Percentiles rank a stretch among this genome's conserved stretches.
Evolutionary conservation across 2,329 filamentous ascomycete species (phyloP).

Genomic region (Rachicladosporium sp.): DNA sequence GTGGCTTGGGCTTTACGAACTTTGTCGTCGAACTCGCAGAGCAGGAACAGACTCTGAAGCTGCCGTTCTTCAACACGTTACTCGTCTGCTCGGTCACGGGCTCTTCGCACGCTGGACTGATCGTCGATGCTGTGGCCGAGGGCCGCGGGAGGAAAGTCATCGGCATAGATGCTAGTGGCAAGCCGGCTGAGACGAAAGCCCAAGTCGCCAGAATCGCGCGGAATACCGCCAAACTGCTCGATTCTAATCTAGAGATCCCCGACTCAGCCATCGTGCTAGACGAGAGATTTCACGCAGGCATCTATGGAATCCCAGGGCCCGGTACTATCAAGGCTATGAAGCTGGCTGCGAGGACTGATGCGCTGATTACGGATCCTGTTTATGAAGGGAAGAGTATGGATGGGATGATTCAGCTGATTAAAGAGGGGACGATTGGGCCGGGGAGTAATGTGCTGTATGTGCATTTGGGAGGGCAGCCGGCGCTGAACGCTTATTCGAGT

Average conservation of each 20-base stretch:
- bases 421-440: slow-evolving; percentile 46
- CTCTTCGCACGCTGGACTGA: slow-evolving; percentile 57
- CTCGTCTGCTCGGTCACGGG: slow-evolving; percentile 59
- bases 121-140: slow-evolving; percentile 54
- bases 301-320: slow-evolving; percentile 56
- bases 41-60: slow-evolving; percentile 48
- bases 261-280: slow-evolving; percentile 52
- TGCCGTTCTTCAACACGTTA: slow-evolving; percentile 53
- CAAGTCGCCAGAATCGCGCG: slow-evolving; percentile 57
- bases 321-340: slow-evolving; percentile 56
- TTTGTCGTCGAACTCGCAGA: slow-evolving; percentile 57
- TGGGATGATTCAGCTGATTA: slow-evolving; percentile 57
- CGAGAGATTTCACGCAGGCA: slow-evolving; percentile 52
- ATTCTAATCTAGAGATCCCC: slow-evolving; percentile 48
- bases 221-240: slow-evolving; percentile 51
- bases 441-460: slow-evolving; percentile 57
- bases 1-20: slow-evolving; percentile 56
- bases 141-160: slow-evolving; percentile 43
- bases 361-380: slow-evolving; percentile 62
- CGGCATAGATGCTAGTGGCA: slow-evolving; percentile 55
- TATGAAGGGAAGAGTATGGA: slow-evolving; percentile 67
- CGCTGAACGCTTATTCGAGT: slow-evolving; percentile 50
- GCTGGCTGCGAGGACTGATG: slow-evolving; percentile 56
- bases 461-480: slow-evolving; percentile 58
- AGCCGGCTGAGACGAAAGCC: slow-evolving; percentile 47